Evolutionary conservation across 2,329 filamentous ascomycete species (phyloP), one percentile per base, ranked within the genome.

Genomic region (Microdochium nivale): DNA sequence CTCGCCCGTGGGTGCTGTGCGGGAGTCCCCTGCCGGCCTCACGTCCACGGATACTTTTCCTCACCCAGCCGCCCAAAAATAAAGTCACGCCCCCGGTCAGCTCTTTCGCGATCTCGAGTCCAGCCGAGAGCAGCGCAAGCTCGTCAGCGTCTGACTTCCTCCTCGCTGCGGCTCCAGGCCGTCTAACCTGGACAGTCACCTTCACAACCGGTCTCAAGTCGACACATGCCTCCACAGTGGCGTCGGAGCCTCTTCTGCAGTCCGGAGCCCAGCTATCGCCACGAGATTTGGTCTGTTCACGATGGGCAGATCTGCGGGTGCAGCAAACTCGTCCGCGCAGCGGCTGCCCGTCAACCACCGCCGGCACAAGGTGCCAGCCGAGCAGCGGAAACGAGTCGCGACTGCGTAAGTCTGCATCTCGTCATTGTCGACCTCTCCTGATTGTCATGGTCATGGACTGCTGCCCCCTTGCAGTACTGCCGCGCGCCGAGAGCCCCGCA

Each of bases 261-360:
- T 13, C 40, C 11, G 27, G 11, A 30, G n/a, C n/a, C n/a, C n/a
- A n/a, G n/a, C n/a, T n/a, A n/a, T n/a, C n/a, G n/a, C n/a, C 35
- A 40, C 35, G 5, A 40, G 10, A 7, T 7, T 16, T 11, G 19
- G n/a, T n/a, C 35, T 40, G 11, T 7, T 40, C n/a, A 44, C 21
- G 40, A 24, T 21, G 40, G 40, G 40, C 40, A 44, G 40, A 44
- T 44, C 40, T 19, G 21, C 40, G 19, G 40, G 40, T 3, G 19
- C 40, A 19, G 40, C 40, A 23, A 44, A 44, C 40, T 52, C 52
- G 21, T 21, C 52, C 16, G 44, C 58, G 27, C 63, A 70, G 51
- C 68, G 75, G 50, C 64, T 78, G 55, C 73, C 75, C 25, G 75
- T 77, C 56, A 77, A 78, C 58, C 73, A 74, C 49, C 71, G 75